phyloP scores from a whole-genome alignment of 768 basidiomycete genomes.

The Favolaschia claudopus region DNA sequence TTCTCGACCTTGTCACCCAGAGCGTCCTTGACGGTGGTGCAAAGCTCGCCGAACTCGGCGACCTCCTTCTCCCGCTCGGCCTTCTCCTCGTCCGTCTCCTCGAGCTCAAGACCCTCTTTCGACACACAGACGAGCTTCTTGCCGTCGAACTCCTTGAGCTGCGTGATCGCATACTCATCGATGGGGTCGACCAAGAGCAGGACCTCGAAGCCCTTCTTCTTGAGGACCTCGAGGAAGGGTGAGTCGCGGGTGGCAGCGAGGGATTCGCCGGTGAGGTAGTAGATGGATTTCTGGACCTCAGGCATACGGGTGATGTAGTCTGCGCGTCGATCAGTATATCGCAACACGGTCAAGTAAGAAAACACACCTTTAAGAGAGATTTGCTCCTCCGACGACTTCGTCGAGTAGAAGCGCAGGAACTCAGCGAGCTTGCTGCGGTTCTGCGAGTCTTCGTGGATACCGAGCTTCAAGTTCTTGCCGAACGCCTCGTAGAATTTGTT shows the following conservation, averaged over 20 bases:
- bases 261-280: slow-evolving; percentile 99
- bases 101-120: slow-evolving; percentile 98
- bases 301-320: slow-evolving; percentile 99
- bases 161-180: slow-evolving; percentile 98
- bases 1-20: slow-evolving; percentile 99
- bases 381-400: slow-evolving; percentile 90
- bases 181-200: slow-evolving; percentile 98
- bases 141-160: slow-evolving; percentile 98
- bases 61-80: slow-evolving; percentile 85
- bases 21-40: slow-evolving; percentile 95
- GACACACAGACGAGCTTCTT: slow-evolving; percentile 98
- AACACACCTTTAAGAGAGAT: slow-evolving; percentile 88
- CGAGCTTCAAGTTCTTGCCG: slow-evolving; percentile 99
- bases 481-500: slow-evolving; percentile 97
- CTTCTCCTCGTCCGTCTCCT: slow-evolving; percentile 99
- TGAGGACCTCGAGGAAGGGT: slow-evolving; percentile 98
- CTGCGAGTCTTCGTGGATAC: slow-evolving; percentile 98
- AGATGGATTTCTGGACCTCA: slow-evolving; percentile 97
- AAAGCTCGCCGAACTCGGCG: slow-evolving; percentile 84
- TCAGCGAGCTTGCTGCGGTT: slow-evolving; percentile 99
- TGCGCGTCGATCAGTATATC: slow-evolving; percentile 35
- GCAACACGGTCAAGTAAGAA: background rate
- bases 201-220: slow-evolving; percentile 99
- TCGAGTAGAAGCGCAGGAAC: slow-evolving; percentile 98
- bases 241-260: slow-evolving; percentile 90